Evolutionary conservation across 2,329 filamentous ascomycete species (phyloP), one percentile per base, ranked within the genome.

Genomic region (Westerdykella aurantiaca): DNA sequence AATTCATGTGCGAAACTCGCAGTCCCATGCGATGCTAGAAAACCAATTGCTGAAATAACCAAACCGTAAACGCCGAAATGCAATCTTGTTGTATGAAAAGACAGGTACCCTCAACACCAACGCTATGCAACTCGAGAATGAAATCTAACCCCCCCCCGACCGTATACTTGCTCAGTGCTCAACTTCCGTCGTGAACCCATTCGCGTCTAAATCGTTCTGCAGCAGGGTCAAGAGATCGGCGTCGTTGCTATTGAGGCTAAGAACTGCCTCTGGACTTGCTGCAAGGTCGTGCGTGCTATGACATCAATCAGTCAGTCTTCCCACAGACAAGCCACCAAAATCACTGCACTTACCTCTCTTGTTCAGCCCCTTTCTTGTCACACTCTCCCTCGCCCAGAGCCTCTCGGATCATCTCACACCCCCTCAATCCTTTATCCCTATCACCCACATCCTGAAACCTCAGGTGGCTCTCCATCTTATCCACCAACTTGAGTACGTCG

Each of bases 381-480:
- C n/a, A 5, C 33, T 35, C 33, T 11, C 33, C n/a, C 33, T 35
- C 11, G 5, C 12, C 38, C 45, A 58, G 34, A 14, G 43, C 47
- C 43, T 47, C 41, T 3, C 54, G 45, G 14, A 63, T 59, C 21
- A 47, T 53, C 25, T 29, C 46, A 39, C 56, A 60, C 2, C 51
- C 51, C 9, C 41, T 48, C 31, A 57, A 33, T 9, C 47, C 56
- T n/a, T 57, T 52, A 14, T 39, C 46, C 16, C 41, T 47, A 14
- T 38, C 23, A 1, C 34, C 41, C 18, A 45, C 37, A 7, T 46
- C 42, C 10, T 39, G 22, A 3, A 35, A 18, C 17, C 41, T 47
- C 4, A 62, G 16, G 34, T 56, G 44, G 18, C 35, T 18, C 40
- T 61, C 51, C 33, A 63, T 41, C 3, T 55, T 48, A 9, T 38